Evolutionary conservation across 2,329 filamentous ascomycete genomes (phyloP), one percentile per base, ranked within the genome.

Genomic region (Pseudogymnoascus sp.): DNA sequence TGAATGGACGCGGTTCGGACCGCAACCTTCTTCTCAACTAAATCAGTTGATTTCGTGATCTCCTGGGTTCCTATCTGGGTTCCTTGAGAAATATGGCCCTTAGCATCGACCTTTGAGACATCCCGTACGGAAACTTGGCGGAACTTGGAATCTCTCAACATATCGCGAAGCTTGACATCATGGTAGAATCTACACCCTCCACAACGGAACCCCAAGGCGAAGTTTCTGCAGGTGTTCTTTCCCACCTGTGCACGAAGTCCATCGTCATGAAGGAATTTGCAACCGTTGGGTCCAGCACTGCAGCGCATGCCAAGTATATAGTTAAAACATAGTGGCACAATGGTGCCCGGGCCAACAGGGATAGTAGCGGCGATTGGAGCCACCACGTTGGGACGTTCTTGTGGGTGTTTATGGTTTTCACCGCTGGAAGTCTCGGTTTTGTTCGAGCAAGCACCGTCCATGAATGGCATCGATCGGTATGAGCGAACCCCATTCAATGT

Each of bases 1-100:
- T 57, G 6, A 57, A 67, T 79, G 43, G 79, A 79, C 14, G 72
- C 76, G 4, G 79, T 77, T 19, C 74, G 81, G 4, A 72, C 81
- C 61, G 77, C 75, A 1, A 79, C 78, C 0, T 74, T 80, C 41
- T 67, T 75, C 61, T 65, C 77, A 28, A 69, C 73, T 64, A 79
- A 34, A 3, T 57, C 36, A 3, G 5, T 19, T 34, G 16, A 6
- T 13, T 57, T 57, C 11, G 3, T 36, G 28, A n/a, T 21, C 36
- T 19, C 28, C n/a, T 57, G 28, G 6, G 34, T 21, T 8, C 16
- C 11, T 6, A 21, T 57, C 16, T 57, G 25, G 28, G 5, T 19
- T 57, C n/a, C 51, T 7, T 57, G 25, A 36, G 11, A 21, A 5
- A 57, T 4, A 19, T 31, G n/a, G 7, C 28, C 25, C 10, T 34